Conservation (phyloP, 1,284 basidiomycete species). For the Cutaneotrichosporon daszewskae region DNA sequence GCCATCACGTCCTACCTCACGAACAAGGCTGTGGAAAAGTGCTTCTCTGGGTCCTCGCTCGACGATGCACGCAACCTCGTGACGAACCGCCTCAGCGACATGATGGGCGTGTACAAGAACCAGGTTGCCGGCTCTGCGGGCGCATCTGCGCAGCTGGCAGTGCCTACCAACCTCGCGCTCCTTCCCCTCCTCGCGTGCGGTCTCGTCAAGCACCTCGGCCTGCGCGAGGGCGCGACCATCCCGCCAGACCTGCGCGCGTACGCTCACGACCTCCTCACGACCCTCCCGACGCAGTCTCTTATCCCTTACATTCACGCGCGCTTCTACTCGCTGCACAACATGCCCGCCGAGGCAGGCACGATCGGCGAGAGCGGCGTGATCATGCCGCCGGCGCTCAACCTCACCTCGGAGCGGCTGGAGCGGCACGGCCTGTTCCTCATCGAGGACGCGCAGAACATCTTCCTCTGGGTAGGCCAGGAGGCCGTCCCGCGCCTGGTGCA, state of each 20-base stretch:
- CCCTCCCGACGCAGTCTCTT: constrained; percentile 82
- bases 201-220: constrained; percentile 89
- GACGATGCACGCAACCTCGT: constrained; percentile 92
- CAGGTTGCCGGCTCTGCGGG: constrained; percentile 92
- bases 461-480: constrained; percentile 95
- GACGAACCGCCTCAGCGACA: constrained; percentile 83
- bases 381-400: constrained; percentile 62
- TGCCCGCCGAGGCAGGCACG: constrained; percentile 54
- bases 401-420: constrained; percentile 89
- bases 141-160: constrained; percentile 86
- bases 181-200: constrained; percentile 84
- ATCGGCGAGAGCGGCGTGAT: constrained; percentile 40
- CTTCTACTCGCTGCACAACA: constrained; percentile 95
- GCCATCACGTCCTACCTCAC: constrained; percentile 84
- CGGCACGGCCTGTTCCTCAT: constrained; percentile 94
- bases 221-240: constrained; percentile 92
- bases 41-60: constrained; percentile 66
- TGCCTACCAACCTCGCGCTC: constrained; percentile 90
- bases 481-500: constrained; percentile 88
- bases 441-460: constrained; percentile 95
- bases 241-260: constrained; percentile 94
- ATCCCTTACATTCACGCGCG: constrained; percentile 90
- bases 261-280: constrained; percentile 85
- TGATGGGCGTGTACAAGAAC: constrained; percentile 86
- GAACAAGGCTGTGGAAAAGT: constrained; percentile 95